phyloP scores from a whole-genome alignment of 768 basidiomycete species.

The Krasilnikovozyma curviuscula region DNA sequence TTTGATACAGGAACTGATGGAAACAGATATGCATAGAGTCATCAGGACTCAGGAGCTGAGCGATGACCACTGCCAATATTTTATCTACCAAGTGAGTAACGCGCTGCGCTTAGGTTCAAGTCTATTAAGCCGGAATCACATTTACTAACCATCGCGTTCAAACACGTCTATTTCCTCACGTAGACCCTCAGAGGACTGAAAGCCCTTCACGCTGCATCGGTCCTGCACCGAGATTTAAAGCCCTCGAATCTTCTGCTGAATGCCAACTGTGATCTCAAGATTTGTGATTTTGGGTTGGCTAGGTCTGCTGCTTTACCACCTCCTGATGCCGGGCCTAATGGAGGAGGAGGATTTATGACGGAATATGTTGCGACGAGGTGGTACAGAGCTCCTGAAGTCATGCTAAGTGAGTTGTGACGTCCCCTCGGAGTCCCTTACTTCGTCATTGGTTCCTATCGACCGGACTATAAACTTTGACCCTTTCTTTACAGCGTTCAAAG shows the following conservation, averaged over 20 bases:
- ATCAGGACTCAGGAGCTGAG: constrained; percentile 86
- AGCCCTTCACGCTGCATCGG: constrained; percentile 86
- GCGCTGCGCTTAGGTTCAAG: neutral
- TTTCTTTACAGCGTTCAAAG: constrained; percentile 34
- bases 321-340: constrained; percentile 32
- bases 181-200: constrained; percentile 85
- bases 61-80: constrained; percentile 84
- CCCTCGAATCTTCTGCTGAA: constrained; percentile 29
- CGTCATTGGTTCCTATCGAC: neutral
- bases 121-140: constrained; percentile 12
- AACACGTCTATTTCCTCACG: constrained; percentile 26
- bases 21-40: constrained; percentile 91
- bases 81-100: constrained; percentile 38
- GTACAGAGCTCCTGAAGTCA: constrained; percentile 98
- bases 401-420: constrained; percentile 43
- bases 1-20: constrained; percentile 70
- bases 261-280: constrained; percentile 28
- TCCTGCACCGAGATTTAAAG: constrained; percentile 36
- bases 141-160: constrained; percentile 15
- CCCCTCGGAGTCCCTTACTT: too few species aligned
- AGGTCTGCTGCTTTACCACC: constrained; percentile 26
- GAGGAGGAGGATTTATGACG: constrained; percentile 25
- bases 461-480: constrained; percentile 30
- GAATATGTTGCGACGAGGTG: constrained; percentile 94
- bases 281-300: constrained; percentile 79